Evolutionary conservation across 345 rosid species (phyloP).

Genomic region (Eucalyptus camaldulensis): DNA sequence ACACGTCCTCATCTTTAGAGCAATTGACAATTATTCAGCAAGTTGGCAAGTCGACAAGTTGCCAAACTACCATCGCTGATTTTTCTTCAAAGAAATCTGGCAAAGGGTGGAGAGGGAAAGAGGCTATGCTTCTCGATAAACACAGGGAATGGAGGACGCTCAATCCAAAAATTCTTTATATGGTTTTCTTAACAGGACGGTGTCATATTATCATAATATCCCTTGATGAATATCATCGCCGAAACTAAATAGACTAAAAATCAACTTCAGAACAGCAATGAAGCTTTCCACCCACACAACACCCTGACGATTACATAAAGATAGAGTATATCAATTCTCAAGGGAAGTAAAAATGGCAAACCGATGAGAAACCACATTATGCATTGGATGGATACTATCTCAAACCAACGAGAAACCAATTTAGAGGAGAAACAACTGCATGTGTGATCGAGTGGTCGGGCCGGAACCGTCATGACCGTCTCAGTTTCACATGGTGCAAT

Average conservation of each 20-base stretch:
- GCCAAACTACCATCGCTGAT: not conserved
- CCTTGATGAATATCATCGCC: not conserved
- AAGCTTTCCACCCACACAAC: not conserved
- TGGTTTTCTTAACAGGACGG: not conserved
- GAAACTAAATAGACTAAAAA: not conserved
- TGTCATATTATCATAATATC: not conserved
- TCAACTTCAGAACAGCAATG: not conserved
- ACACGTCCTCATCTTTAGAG: not conserved
- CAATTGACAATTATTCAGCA: not conserved
- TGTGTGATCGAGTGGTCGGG: not conserved
- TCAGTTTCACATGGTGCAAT: not conserved
- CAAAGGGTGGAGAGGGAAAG: not conserved
- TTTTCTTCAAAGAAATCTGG: not conserved
- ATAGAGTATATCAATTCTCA: not conserved
- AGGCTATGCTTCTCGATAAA: not conserved
- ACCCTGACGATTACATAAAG: not conserved
- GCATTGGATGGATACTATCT: not conserved
- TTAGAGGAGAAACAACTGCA: not conserved
- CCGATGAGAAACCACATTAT: not conserved
- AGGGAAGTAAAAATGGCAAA: not conserved
- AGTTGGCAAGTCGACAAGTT: not conserved
- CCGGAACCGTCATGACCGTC: not conserved
- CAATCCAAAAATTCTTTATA: not conserved
- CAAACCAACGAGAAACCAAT: not conserved
- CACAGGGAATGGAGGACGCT: not conserved